Percentiles rank a stretch among this genome's conserved stretches.
Conservation (phyloP, 768 basidiomycete genomes). For the Roridomyces roridus region DNA sequence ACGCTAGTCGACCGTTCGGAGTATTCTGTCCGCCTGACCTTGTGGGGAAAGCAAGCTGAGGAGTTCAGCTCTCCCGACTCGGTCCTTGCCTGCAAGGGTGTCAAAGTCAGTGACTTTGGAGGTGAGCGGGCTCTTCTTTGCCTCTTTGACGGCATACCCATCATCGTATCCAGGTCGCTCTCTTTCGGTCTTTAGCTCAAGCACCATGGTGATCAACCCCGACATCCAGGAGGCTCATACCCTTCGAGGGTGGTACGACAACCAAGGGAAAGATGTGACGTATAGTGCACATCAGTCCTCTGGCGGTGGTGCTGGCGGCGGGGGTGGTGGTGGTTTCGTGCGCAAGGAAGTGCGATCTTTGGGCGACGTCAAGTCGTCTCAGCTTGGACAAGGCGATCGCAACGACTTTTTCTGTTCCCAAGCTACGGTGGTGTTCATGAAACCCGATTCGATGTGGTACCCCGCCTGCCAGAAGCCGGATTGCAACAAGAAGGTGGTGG, state of each 20-base stretch:
- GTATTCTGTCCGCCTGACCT: slow-evolving; percentile 80
- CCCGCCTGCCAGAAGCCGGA: slow-evolving; percentile 82
- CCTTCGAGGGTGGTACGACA: slow-evolving; percentile 93
- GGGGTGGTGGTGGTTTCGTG: slow-evolving; percentile 58
- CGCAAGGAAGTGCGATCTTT: slow-evolving; percentile 77
- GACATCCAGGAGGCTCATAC: slow-evolving; percentile 89
- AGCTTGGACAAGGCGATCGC: slow-evolving; percentile 78
- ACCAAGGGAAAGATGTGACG: slow-evolving; percentile 59
- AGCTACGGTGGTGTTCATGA: slow-evolving; percentile 90
- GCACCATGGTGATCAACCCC: slow-evolving; percentile 85
- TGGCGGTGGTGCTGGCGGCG: slow-evolving; percentile 41
- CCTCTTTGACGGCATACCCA: background rate
- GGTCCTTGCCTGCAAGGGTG: slow-evolving; percentile 92
- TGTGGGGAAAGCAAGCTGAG: slow-evolving; percentile 97
- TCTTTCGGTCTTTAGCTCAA: slow-evolving; percentile 82
- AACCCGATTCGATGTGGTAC: slow-evolving; percentile 81
- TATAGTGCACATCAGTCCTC: slow-evolving; percentile 73
- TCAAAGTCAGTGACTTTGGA: slow-evolving; percentile 91
- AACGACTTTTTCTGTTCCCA: slow-evolving; percentile 80
- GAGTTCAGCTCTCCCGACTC: slow-evolving; percentile 65
- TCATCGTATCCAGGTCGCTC: slow-evolving; percentile 63
- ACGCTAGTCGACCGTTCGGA: slow-evolving; percentile 85
- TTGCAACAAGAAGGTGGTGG: slow-evolving; percentile 91
- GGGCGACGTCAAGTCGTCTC: slow-evolving; percentile 77
- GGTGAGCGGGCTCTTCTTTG: no score